phyloP scores from a whole-genome alignment of 2,329 filamentous ascomycete species.

The Exserohilum turcica region DNA sequence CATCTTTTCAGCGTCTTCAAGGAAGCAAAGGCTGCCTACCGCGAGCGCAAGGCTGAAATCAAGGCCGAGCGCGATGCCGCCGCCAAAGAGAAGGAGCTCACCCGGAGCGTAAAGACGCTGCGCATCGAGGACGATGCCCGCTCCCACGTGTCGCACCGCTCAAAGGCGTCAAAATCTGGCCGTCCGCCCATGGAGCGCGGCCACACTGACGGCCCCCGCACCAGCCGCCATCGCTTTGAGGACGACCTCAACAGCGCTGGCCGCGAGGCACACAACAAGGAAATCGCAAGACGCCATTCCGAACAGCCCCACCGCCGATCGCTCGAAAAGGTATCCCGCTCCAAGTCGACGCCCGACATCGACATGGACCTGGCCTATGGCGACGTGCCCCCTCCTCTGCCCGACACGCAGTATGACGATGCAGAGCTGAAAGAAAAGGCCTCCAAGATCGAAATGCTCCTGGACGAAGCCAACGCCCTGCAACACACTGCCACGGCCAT shows the following conservation, averaged over 20 bases:
- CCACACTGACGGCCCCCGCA: conserved; percentile 46
- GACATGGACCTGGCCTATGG: conserved; percentile 95
- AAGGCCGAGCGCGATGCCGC: conserved; percentile 70
- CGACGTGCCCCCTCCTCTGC: conserved; percentile 73
- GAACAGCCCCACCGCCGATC: conserved; percentile 38
- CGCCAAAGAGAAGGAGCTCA: conserved; percentile 62
- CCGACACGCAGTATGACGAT: conserved; percentile 56
- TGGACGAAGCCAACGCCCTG: conserved; percentile 87
- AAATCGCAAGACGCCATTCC: conserved; percentile 53
- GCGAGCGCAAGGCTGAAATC: conserved; percentile 83
- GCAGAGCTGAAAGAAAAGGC: conserved; percentile 71
- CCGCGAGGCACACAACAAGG: conserved; percentile 41
- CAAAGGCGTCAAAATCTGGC: conserved; percentile 29
- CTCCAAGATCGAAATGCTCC: conserved; percentile 72
- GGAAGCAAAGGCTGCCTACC: conserved; percentile 86
- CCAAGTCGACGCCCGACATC: conserved; percentile 59
- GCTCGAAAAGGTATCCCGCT: conserved; percentile 32
- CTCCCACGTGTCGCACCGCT: conserved; percentile 39
- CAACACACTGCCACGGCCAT: conserved; percentile 83
- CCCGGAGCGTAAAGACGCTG: conserved; percentile 61
- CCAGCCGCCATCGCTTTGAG: conserved; percentile 36
- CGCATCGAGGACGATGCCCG: conserved; percentile 46
- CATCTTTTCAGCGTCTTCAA: conserved; percentile 89
- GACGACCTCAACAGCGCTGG: conserved; percentile 39
- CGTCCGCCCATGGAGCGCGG: conserved; percentile 52